These are phyloP conservation scores for Filobasidium floriforme DNA, from an alignment of 768 basidiomycete species.

Conservation along the genomic window DNA sequence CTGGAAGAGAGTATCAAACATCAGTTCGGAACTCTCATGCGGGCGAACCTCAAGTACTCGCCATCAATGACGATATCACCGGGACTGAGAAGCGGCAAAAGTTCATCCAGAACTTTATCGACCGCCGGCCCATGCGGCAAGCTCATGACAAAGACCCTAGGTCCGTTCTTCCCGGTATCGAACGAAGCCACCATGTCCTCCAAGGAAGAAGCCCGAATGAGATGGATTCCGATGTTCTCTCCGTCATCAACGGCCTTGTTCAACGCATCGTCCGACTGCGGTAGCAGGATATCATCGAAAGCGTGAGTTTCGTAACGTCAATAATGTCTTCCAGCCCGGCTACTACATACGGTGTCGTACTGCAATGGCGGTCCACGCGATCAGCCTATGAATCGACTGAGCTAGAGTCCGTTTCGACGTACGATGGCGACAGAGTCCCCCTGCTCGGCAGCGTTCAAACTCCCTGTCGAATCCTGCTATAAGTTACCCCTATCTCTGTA, in stretches of 20 bases:
- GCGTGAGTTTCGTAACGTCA: background rate
- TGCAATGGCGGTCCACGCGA: background rate
- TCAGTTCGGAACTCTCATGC: background rate
- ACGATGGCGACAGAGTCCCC: constrained; percentile 2
- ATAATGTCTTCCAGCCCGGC: background rate
- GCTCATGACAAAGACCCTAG: constrained; percentile 38
- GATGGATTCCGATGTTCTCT: background rate
- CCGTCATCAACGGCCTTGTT: constrained; percentile 1
- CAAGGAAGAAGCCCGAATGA: constrained; percentile 12
- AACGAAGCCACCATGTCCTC: constrained; percentile 34
- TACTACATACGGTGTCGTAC: background rate
- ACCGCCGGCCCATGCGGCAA: constrained; percentile 41
- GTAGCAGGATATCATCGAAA: background rate
- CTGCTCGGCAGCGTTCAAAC: constrained; percentile 3
- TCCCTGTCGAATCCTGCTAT: background rate
- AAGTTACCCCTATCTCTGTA: background rate
- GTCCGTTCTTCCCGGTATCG: constrained; percentile 25
- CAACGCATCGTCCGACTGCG: background rate
- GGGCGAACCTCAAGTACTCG: background rate
- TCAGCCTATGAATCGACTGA: background rate
- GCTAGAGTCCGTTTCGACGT: background rate
- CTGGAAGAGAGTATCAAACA: background rate
- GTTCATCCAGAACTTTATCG: constrained; percentile 36
- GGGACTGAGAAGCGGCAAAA: constrained; percentile 32
- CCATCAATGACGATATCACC: constrained; percentile 43